Evolutionary conservation across 1,284 basidiomycete genomes (phyloP), one percentile per base, ranked within the genome.

Genomic region (Melampsora larici-populina): DNA sequence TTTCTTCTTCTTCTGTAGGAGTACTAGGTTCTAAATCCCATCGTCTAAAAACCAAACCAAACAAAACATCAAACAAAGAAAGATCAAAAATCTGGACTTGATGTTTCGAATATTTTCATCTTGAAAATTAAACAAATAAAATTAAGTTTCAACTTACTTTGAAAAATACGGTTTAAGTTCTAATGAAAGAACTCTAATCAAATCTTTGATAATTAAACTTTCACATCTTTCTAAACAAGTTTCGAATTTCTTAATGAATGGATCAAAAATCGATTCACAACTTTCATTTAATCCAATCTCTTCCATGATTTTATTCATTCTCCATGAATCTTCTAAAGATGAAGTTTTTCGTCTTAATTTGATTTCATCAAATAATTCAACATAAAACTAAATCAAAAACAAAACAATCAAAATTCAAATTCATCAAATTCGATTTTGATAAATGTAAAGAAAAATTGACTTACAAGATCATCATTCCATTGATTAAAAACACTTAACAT

Each of bases 371-470:
- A 49, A 67, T 2, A 74, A 62, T 31, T 74, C 72, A 18, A 48
- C 62, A 74, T 66, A 74, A 55, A 74, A 74, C 72, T 74, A n/a
- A n/a, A n/a, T n/a, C n/a, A n/a, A n/a, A n/a, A n/a, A n/a, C 5
- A 29, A 49, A 51, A 8, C 26, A 40, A 67, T 13, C 2, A 24
- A 49, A 21, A 48, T 1, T 24, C 55, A 26, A 21, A 6, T 18
- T 33, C 6, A 31, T 8, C 17, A 26, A 24, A 31, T n/a, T n/a
- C n/a, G n/a, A n/a, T n/a, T n/a, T n/a, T n/a, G n/a, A n/a, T n/a
- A n/a, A n/a, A n/a, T n/a, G 13, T 11, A n/a, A 18, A 31, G 33
- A 33, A 3, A 24, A 60, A 0, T 4, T n/a, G 29, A 17, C 64
- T 66, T 18, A 74, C 72, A 18, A 74, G 63, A 46, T 74, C 72